A percentile compares a stretch with the other conserved stretches of the same genome.
These are phyloP conservation scores for Tuber melanosporum DNA, from an alignment of 495 filamentous ascomycete genomes.

Conservation along the genomic window DNA sequence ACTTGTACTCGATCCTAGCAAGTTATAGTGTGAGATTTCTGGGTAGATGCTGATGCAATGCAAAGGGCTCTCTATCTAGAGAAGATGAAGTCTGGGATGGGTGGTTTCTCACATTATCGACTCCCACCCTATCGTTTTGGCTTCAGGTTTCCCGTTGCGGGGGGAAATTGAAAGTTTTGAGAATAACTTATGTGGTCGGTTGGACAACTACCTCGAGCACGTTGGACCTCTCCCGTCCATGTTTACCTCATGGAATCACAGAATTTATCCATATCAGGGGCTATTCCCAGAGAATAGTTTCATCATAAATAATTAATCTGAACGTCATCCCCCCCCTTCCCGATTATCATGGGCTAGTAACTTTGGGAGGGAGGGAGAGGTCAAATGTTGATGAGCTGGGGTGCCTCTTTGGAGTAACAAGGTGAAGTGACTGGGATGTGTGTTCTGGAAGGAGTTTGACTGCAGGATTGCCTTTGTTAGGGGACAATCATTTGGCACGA, in stretches of 20 bases:
- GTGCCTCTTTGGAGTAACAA: background rate
- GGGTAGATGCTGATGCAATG: background rate
- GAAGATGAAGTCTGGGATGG: background rate
- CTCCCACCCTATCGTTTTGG: background rate
- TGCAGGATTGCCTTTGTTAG: background rate
- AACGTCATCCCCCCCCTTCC: background rate
- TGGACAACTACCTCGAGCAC: background rate
- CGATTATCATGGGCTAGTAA: background rate
- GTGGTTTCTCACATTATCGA: background rate
- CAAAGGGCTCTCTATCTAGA: background rate
- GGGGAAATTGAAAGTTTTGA: background rate
- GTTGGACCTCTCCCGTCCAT: background rate
- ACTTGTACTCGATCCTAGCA: background rate
- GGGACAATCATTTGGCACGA: background rate
- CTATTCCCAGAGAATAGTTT: background rate
- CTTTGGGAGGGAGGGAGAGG: background rate
- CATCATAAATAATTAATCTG: background rate
- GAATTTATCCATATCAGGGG: background rate
- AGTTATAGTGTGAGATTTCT: conserved; percentile 1
- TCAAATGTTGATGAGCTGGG: background rate
- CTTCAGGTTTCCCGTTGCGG: background rate
- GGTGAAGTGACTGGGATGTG: background rate
- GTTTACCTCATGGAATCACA: background rate
- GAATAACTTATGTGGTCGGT: background rate
- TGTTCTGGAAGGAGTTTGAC: background rate